These are phyloP conservation scores for Aegilops umbellulata DNA, from an alignment of 176 grass and related monocot genomes.

Conservation along the genomic window DNA sequence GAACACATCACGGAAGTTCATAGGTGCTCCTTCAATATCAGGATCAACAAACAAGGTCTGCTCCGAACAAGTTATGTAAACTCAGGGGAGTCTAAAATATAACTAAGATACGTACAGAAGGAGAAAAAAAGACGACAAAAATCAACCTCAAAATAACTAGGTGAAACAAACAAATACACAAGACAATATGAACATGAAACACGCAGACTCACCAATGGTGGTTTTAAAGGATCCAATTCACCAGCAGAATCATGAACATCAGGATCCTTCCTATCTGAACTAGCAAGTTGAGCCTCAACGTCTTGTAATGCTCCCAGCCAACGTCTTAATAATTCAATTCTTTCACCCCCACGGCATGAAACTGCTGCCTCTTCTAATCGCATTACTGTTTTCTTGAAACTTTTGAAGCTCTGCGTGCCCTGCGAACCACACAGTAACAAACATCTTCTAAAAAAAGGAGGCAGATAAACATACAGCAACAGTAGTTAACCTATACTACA, in stretches of 20 bases:
- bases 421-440: slow-evolving; percentile 29
- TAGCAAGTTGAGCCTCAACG: slow-evolving; percentile 42
- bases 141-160: slow-evolving; percentile 6
- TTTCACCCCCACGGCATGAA: slow-evolving; percentile 68
- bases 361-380: slow-evolving; percentile 85
- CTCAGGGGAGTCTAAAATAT: neutral
- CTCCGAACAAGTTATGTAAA: slow-evolving; percentile 26
- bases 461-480: neutral
- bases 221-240: slow-evolving; percentile 51
- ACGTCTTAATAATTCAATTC: slow-evolving; percentile 68
- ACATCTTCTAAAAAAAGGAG: neutral
- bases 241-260: slow-evolving; percentile 28
- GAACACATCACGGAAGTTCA: slow-evolving; percentile 91
- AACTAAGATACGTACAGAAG: neutral
- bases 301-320: slow-evolving; percentile 86
- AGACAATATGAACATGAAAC: neutral
- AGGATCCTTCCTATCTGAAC: slow-evolving; percentile 42
- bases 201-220: slow-evolving; percentile 47
- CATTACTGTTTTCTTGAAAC: slow-evolving; percentile 75
- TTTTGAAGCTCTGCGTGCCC: slow-evolving; percentile 71
- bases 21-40: slow-evolving; percentile 77
- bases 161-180: slow-evolving; percentile 14
- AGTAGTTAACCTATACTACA: neutral
- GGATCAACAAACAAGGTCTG: slow-evolving; percentile 87
- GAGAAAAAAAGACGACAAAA: neutral